These are phyloP conservation scores for Didymella exigua DNA, from an alignment of 2,329 filamentous ascomycete genomes.

Conservation along the genomic window DNA sequence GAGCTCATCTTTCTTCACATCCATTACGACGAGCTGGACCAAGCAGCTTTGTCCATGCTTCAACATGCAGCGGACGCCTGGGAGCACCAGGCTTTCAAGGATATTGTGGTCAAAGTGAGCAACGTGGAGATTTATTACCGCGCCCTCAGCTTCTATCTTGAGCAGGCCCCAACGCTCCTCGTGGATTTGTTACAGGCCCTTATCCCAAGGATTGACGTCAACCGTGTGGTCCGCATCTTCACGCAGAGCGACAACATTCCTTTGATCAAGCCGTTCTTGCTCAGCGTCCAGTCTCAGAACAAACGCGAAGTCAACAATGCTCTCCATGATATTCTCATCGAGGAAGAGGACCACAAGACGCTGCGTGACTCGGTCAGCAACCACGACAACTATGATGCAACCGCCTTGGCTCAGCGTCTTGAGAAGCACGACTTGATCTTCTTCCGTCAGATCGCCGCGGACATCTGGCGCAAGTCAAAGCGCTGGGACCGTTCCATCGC, in stretches of 20 bases:
- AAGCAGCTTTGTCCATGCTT: constrained; percentile 96
- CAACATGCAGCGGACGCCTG: constrained; percentile 96
- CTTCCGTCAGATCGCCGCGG: constrained; percentile 98
- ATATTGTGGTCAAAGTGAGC: constrained; percentile 95
- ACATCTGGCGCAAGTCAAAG: constrained; percentile 99
- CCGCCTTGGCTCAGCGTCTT: constrained; percentile 86
- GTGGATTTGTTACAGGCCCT: constrained; percentile 94
- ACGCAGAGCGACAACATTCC: constrained; percentile 98
- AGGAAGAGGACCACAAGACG: constrained; percentile 99
- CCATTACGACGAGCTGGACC: constrained; percentile 98
- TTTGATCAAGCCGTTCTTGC: constrained; percentile 96
- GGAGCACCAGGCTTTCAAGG: constrained; percentile 99
- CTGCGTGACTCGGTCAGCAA: constrained; percentile 96
- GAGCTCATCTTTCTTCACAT: constrained; percentile 98
- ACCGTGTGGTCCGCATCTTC: constrained; percentile 99
- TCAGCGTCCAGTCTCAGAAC: constrained; percentile 96
- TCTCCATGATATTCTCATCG: constrained; percentile 95
- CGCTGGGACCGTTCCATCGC: constrained; percentile 99
- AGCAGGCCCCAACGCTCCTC: constrained; percentile 92
- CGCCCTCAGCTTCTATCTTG: constrained; percentile 93
- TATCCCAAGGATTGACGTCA: constrained; percentile 94
- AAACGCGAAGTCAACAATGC: constrained; percentile 98
- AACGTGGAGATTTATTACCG: constrained; percentile 99
- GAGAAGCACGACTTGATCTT: constrained; percentile 99
- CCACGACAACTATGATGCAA: constrained; percentile 98